Evolutionary conservation across 2,329 filamentous ascomycete genomes (phyloP).

Genomic region (Lasiodiplodia theobromae): DNA sequence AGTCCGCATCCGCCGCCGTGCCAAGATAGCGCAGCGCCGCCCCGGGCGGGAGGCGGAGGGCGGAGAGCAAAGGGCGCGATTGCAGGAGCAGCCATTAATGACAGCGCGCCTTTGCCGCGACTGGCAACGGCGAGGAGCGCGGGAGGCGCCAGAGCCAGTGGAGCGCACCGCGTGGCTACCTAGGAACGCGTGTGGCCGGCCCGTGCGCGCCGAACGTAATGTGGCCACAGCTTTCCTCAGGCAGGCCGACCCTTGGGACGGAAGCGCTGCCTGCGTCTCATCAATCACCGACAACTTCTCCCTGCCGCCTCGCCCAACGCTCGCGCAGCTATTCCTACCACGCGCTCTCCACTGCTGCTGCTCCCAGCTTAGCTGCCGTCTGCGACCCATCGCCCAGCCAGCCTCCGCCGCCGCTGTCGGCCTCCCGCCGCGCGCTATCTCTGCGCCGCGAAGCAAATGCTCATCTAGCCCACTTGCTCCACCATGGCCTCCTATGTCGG

Average conservation of each 20-base stretch:
- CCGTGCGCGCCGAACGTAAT: slow-evolving; percentile 15
- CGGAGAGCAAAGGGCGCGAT: too few relatives aligned
- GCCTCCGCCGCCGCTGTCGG: slow-evolving; percentile 1
- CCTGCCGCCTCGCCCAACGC: slow-evolving; percentile 10
- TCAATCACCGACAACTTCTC: slow-evolving; percentile 21
- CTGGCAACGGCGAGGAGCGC: background rate
- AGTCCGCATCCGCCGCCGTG: background rate
- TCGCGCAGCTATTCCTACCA: slow-evolving; percentile 21
- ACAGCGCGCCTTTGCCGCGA: background rate
- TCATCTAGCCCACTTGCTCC: slow-evolving; percentile 23
- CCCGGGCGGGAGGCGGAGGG: too few relatives aligned
- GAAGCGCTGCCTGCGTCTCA: slow-evolving; percentile 14
- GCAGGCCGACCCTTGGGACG: slow-evolving; percentile 5
- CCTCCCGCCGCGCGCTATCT: slow-evolving; percentile 20
- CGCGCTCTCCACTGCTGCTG: background rate
- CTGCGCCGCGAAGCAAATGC: slow-evolving; percentile 27
- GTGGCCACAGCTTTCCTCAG: slow-evolving; percentile 23
- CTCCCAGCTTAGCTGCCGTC: background rate
- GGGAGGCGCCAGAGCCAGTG: background rate
- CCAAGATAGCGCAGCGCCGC: too few relatives aligned
- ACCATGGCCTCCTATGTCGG: slow-evolving; percentile 49
- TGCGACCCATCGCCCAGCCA: background rate
- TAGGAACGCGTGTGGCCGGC: background rate
- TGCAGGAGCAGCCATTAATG: background rate
- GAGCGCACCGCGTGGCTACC: slow-evolving; percentile 3